phyloP scores from a whole-genome alignment of 1,139 yeast species.

The Blastobotrys buckinghamii region DNA sequence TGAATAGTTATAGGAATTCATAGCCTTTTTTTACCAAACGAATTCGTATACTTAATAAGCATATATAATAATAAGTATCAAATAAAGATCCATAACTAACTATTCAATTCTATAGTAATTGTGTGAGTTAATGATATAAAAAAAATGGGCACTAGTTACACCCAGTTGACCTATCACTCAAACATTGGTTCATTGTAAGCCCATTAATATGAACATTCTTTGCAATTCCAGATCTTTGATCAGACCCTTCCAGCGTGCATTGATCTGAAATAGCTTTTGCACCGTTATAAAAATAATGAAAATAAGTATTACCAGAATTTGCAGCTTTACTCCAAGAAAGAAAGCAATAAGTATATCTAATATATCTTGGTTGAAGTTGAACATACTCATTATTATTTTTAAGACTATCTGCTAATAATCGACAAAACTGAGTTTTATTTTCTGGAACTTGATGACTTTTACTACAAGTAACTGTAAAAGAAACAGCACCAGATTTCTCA shows the following conservation, averaged over 20 bases:
- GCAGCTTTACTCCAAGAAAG: not conserved
- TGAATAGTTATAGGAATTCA: too few relatives aligned
- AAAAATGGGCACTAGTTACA: too few relatives aligned
- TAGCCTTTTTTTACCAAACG: too few relatives aligned
- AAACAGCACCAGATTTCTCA: not conserved
- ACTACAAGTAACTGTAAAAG: not conserved
- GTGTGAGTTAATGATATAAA: too few relatives aligned
- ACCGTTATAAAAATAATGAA: not conserved
- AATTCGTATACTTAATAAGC: too few relatives aligned
- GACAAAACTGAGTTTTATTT: too few relatives aligned
- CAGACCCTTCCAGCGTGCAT: not conserved
- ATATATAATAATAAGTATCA: too few relatives aligned
- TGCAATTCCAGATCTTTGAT: not conserved
- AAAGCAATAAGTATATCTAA: not conserved
- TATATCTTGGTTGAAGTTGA: not conserved
- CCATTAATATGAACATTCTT: not conserved
- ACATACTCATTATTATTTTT: not conserved
- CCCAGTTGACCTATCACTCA: constrained; percentile 1
- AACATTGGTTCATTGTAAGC: not conserved
- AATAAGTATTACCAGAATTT: not conserved
- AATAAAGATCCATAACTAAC: too few relatives aligned
- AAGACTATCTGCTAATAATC: not conserved
- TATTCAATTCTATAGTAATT: too few relatives aligned
- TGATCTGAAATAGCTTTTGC: not conserved
- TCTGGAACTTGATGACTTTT: not conserved